Conservation (phyloP, 2,329 filamentous ascomycete species). For the Bipolaris zeicola region DNA sequence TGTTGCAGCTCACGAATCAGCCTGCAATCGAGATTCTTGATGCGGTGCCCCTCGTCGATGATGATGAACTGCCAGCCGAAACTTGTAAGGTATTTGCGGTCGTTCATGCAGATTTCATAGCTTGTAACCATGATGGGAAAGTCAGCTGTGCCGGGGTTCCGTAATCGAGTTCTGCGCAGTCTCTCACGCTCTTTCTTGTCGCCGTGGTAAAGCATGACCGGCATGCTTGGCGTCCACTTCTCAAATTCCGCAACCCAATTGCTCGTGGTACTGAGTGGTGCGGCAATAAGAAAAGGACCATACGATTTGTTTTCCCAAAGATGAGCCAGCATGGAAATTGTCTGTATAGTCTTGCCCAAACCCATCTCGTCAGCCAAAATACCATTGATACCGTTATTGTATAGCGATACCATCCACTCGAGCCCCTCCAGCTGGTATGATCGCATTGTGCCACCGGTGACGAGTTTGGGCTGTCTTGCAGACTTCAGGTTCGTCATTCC, state of each 20-base stretch:
- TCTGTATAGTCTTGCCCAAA: constrained; percentile 88
- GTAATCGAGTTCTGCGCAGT: constrained; percentile 74
- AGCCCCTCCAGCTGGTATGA: constrained; percentile 93
- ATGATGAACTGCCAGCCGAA: constrained; percentile 98
- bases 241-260: constrained; percentile 97
- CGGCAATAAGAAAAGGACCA: constrained; percentile 88
- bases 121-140: constrained; percentile 95
- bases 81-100: constrained; percentile 77
- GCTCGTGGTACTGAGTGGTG: constrained; percentile 85
- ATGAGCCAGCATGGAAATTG: constrained; percentile 84
- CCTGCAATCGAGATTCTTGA: constrained; percentile 96
- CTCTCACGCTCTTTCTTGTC: constrained; percentile 75
- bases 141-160: constrained; percentile 68
- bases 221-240: constrained; percentile 87
- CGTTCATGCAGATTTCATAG: constrained; percentile 94
- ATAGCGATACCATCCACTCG: constrained; percentile 84
- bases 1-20: constrained; percentile 86
- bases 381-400: constrained; percentile 89
- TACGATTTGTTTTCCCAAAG: constrained; percentile 85
- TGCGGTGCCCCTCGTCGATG: constrained; percentile 93
- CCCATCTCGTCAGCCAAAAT: constrained; percentile 96
- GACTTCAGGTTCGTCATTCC: constrained; percentile 74
- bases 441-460: constrained; percentile 88
- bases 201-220: constrained; percentile 90
- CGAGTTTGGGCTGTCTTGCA: constrained; percentile 81